Conservation (phyloP, 2,329 filamentous ascomycete species). For the Bipolaris bicolor region DNA sequence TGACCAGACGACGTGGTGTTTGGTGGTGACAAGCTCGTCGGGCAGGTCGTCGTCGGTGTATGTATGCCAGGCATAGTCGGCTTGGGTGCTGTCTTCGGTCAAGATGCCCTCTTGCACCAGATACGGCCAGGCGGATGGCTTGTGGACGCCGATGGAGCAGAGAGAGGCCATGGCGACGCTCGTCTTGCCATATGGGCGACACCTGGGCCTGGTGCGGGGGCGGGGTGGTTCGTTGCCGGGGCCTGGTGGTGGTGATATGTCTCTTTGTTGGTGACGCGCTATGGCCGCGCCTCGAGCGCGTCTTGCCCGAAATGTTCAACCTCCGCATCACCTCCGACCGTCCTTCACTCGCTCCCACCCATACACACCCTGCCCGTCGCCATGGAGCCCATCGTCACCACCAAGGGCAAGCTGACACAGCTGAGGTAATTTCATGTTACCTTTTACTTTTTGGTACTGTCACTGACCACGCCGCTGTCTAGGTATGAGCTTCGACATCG, state of each 20-base stretch:
- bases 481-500: conserved; percentile 68
- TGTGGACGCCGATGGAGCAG: conserved; percentile 88
- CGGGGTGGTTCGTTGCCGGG: conserved; percentile 11
- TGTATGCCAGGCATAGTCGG: conserved; percentile 79
- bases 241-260: neutral
- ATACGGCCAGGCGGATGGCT: conserved; percentile 81
- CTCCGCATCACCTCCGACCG: conserved; percentile 21
- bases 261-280: conserved; percentile 31
- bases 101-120: conserved; percentile 82
- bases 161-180: conserved; percentile 77
- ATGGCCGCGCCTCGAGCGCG: conserved; percentile 29
- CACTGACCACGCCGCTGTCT: conserved; percentile 14
- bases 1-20: conserved; percentile 84
- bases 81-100: conserved; percentile 66
- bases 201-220: conserved; percentile 9
- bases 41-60: conserved; percentile 61
- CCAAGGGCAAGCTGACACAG: conserved; percentile 42
- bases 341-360: conserved; percentile 14
- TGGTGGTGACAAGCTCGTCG: conserved; percentile 81
- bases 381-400: conserved; percentile 75
- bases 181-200: conserved; percentile 42
- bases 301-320: conserved; percentile 22
- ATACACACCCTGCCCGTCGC: conserved; percentile 12
- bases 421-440: conserved; percentile 30
- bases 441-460: neutral